phyloP scores from a whole-genome alignment of 768 basidiomycete species.

The Cyclocybe aegerita region DNA sequence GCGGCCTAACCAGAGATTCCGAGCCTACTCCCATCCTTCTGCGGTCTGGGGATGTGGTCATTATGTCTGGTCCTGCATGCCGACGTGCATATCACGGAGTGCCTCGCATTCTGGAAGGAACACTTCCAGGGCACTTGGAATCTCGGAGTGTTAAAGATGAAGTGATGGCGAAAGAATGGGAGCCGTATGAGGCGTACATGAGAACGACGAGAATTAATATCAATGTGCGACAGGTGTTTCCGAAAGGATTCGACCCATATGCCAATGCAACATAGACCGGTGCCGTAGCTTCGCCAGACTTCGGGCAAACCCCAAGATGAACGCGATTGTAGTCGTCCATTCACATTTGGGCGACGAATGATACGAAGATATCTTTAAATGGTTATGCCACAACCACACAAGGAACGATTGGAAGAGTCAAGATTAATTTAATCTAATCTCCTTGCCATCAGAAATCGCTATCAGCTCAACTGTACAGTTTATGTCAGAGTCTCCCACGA shows the following conservation, averaged over 20 bases:
- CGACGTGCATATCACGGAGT: constrained; percentile 93
- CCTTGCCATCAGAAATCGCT: no score
- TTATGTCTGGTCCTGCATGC: constrained; percentile 89
- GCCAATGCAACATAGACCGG: background rate
- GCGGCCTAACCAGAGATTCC: constrained; percentile 73
- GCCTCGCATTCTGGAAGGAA: constrained; percentile 82
- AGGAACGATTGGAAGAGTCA: no score
- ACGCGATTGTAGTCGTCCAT: no score
- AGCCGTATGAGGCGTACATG: constrained; percentile 63
- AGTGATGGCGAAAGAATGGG: constrained; percentile 45
- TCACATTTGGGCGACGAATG: no score
- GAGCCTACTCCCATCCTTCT: constrained; percentile 82
- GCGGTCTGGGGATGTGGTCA: constrained; percentile 86
- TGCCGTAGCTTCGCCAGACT: background rate
- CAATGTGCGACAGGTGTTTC: constrained; percentile 89
- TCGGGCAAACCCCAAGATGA: no score
- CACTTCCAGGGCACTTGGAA: constrained; percentile 64
- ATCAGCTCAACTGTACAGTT: constrained; percentile 35
- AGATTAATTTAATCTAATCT: background rate
- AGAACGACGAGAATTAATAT: constrained; percentile 78
- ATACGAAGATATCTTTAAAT: no score
- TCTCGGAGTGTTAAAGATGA: constrained; percentile 22
- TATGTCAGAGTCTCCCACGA: constrained; percentile 35
- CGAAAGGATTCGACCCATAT: constrained; percentile 56
- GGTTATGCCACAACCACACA: no score